Evolutionary conservation across 371 early-diverging fungal species (phyloP).

Genomic region (Mortierella sp.): DNA sequence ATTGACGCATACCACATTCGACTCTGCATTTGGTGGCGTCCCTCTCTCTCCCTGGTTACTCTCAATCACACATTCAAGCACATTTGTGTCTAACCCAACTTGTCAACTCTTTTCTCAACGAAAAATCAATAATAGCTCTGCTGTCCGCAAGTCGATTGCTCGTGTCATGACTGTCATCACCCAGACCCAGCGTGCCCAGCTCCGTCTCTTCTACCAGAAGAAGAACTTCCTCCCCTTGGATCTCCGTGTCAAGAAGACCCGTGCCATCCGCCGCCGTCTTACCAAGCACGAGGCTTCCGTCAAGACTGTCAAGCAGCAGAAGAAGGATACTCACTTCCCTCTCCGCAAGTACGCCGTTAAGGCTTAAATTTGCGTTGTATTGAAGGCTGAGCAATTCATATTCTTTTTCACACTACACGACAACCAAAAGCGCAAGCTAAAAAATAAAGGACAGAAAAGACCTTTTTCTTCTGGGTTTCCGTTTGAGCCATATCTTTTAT

Average conservation of each 20-base stretch:
- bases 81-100: not conserved
- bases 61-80: not conserved
- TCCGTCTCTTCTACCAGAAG: constrained; percentile 86
- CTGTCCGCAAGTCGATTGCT: constrained; percentile 93
- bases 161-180: constrained; percentile 93
- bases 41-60: not conserved
- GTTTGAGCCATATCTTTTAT: not conserved
- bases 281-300: constrained; percentile 78
- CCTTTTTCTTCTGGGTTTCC: constrained; percentile 22
- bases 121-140: constrained; percentile 64
- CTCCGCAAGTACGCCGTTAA: constrained; percentile 88
- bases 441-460: constrained; percentile 44
- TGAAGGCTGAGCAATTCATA: not conserved
- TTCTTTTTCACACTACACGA: not conserved
- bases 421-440: constrained; percentile 1
- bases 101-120: not conserved
- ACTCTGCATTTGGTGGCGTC: not conserved
- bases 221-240: constrained; percentile 95
- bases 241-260: constrained; percentile 96
- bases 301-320: constrained; percentile 83
- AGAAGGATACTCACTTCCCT: constrained; percentile 89
- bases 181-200: constrained; percentile 88
- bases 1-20: not conserved
- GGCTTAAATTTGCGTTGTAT: constrained; percentile 68
- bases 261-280: constrained; percentile 95